Evolutionary conservation across 768 basidiomycete species (phyloP).

Genomic region (Leccinum subtestaceum): DNA sequence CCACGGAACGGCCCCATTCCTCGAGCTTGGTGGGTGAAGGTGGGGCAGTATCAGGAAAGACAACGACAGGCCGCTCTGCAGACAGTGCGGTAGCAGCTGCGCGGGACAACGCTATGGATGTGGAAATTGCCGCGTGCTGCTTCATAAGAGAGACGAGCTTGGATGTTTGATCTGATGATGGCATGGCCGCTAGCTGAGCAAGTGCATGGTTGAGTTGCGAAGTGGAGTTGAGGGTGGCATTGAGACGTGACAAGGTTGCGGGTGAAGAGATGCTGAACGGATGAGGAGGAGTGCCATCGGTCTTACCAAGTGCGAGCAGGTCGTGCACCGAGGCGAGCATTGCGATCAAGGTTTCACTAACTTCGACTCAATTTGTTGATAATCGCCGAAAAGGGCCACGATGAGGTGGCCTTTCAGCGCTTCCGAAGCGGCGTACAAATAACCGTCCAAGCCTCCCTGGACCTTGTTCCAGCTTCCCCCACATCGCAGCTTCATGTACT

Average conservation of each 20-base stretch:
- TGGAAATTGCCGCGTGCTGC: constrained; percentile 50
- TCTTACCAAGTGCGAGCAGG: constrained; percentile 14
- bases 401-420: background rate
- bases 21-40: constrained; percentile 43
- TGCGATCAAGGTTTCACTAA: too few species aligned
- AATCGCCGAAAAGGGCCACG: background rate
- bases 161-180: constrained; percentile 54
- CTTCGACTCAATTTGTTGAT: background rate
- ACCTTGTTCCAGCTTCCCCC: background rate
- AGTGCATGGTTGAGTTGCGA: constrained; percentile 55
- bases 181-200: constrained; percentile 39
- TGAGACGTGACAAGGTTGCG: constrained; percentile 36
- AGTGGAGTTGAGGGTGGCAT: constrained; percentile 49
- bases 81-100: constrained; percentile 21
- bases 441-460: background rate
- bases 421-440: background rate
- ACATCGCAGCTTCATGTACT: background rate
- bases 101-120: constrained; percentile 29
- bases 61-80: constrained; percentile 12
- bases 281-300: constrained; percentile 20
- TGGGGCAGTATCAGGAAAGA: constrained; percentile 30
- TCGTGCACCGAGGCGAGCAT: background rate
- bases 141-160: constrained; percentile 68
- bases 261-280: constrained; percentile 26
- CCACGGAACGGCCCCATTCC: constrained; percentile 59